Evolutionary conservation across 768 basidiomycete genomes (phyloP).

Genomic region (Tylopilus rubrobrunneus): DNA sequence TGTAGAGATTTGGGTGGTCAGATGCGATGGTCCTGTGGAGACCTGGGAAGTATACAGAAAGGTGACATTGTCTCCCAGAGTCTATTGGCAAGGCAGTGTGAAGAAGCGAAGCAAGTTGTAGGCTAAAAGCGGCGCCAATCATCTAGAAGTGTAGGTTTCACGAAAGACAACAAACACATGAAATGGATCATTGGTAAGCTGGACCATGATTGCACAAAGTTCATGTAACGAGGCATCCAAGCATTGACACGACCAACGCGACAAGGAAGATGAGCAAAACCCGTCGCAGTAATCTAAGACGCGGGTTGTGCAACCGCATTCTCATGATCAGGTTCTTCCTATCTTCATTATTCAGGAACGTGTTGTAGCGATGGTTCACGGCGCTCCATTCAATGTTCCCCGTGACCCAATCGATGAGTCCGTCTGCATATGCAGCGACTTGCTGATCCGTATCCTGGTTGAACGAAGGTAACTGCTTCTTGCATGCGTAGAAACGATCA

Average conservation of each 20-base stretch:
- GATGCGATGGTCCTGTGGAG: constrained; percentile 58
- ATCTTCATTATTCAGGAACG: constrained; percentile 19
- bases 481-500: constrained; percentile 22
- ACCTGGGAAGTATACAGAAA: constrained; percentile 48
- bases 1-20: constrained; percentile 55
- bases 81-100: not conserved
- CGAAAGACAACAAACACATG: not conserved
- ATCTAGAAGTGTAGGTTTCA: not conserved
- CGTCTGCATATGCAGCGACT: constrained; percentile 21
- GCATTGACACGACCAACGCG: constrained; percentile 3
- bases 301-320: constrained; percentile 7
- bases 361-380: constrained; percentile 26
- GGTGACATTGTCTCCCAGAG: constrained; percentile 14
- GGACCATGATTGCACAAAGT: not conserved
- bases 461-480: constrained; percentile 17
- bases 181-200: not conserved
- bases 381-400: constrained; percentile 29
- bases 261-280: constrained; percentile 5
- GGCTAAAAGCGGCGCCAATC: not conserved
- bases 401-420: constrained; percentile 23
- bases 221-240: constrained; percentile 2
- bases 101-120: not conserved
- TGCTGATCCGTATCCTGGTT: constrained; percentile 13
- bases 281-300: constrained; percentile 1
- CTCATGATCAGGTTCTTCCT: constrained; percentile 21